These are phyloP conservation scores for Albugo candida DNA, from an alignment of 352 stramenopile genomes.

Conservation along the genomic window DNA sequence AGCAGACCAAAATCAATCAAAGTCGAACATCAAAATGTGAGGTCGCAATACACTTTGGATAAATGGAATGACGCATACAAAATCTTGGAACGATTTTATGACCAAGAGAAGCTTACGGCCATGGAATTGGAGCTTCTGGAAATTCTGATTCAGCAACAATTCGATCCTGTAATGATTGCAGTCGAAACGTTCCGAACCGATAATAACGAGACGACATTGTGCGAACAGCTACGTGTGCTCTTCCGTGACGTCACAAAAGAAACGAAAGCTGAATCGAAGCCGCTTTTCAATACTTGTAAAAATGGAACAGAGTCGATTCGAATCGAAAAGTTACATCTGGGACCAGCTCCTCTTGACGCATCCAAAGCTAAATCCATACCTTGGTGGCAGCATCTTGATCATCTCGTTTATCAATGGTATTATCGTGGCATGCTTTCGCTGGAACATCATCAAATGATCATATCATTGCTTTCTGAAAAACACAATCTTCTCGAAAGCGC, in stretches of 20 bases:
- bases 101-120: slow-evolving; percentile 39
- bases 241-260: too few species aligned
- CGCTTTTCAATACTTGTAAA: slow-evolving; percentile 20
- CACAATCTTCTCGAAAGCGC: slow-evolving; percentile 55
- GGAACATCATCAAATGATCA: slow-evolving; percentile 20
- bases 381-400: slow-evolving; percentile 30
- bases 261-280: background rate
- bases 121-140: slow-evolving; percentile 35
- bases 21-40: too few species aligned
- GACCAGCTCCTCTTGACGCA: background rate
- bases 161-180: slow-evolving; percentile 23
- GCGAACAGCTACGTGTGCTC: slow-evolving; percentile 15
- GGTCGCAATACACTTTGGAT: background rate
- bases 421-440: slow-evolving; percentile 12
- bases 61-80: slow-evolving; percentile 8
- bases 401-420: slow-evolving; percentile 29
- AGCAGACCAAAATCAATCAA: too few species aligned
- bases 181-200: slow-evolving; percentile 14
- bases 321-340: background rate
- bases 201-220: too few species aligned
- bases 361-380: slow-evolving; percentile 4
- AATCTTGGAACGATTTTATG: slow-evolving; percentile 23
- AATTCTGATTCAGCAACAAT: slow-evolving; percentile 34
- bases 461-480: slow-evolving; percentile 18
- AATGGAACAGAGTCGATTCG: background rate